Evolutionary conservation across 1,284 basidiomycete genomes (phyloP), one percentile per base, ranked within the genome.

Genomic region (Fomitopsis palustris): DNA sequence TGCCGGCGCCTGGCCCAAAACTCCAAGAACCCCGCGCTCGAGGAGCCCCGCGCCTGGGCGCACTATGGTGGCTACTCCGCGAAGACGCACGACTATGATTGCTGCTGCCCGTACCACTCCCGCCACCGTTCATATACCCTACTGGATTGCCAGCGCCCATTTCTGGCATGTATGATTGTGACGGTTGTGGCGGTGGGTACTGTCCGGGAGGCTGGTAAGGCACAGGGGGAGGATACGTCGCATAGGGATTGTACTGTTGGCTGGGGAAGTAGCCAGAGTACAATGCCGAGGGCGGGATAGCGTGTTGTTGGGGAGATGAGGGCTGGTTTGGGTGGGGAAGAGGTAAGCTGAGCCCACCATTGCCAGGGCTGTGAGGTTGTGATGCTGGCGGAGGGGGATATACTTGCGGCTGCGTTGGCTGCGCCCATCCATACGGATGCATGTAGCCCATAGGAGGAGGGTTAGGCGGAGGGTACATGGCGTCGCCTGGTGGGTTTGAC

Each of bases 1-100:
- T 73, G 31, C 81, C 76, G 38, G 82, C 70, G 8, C 87, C 86
- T 61, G 88, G 84, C 5, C 87, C 87, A 68, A 83, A 88, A 65
- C 81, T 88, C 87, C 88, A 90, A 7, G 83, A 74, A 42, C 77
- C 74, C 42, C 83, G 78, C 35, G 76, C 69, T 57, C 78, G 77
- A n/a, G 80, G 78, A n/a, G 75, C 73, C 56, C 74, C 70, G 14
- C 74, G 69, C 56, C 74, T 77, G 6, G 61, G 60, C 17, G 61
- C 65, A 42, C 70, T 61, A 39, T 62, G 31, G 64, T 74, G 61
- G 62, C 68, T 69, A 63, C 72, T 74, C 49, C 71, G 65, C 38
- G 73, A 72, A 10, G 73, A 71, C 29, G 70, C 66, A 37, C 75
- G 69, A 60, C 67, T 73, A 56, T 74, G 70, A 61, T 67, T 71